phyloP scores from a whole-genome alignment of 2,329 filamentous ascomycete species.

The Ophiostoma sp. region DNA sequence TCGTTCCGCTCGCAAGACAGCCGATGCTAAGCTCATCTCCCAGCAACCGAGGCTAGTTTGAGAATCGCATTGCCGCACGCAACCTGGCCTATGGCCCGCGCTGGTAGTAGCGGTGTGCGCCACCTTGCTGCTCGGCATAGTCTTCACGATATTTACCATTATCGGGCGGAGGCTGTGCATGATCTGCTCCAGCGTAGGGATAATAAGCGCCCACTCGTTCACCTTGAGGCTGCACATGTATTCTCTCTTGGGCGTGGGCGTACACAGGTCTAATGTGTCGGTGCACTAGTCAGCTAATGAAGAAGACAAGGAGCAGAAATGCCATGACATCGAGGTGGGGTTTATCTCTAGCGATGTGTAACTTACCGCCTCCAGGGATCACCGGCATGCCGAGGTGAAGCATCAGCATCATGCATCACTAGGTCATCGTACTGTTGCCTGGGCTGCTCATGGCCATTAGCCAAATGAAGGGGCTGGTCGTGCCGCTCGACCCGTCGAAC shows the following conservation, averaged over 20 bases:
- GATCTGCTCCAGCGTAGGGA: not conserved
- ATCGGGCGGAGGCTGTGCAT: not conserved
- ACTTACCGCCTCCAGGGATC: constrained; percentile 11
- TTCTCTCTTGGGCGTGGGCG: not conserved
- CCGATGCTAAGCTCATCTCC: not conserved
- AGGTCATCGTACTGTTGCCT: not conserved
- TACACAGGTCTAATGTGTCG: not conserved
- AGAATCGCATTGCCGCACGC: not conserved
- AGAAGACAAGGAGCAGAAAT: not conserved
- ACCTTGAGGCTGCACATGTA: not conserved
- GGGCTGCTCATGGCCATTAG: not conserved
- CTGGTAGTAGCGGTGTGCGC: not conserved
- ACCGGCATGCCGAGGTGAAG: not conserved
- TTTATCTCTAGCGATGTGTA: too few relatives aligned
- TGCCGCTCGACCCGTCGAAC: not conserved
- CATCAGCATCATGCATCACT: not conserved
- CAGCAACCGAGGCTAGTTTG: too few relatives aligned
- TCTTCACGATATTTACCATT: not conserved
- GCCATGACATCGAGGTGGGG: too few relatives aligned
- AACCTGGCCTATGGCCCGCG: not conserved
- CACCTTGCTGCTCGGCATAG: not conserved
- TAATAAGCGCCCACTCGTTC: not conserved
- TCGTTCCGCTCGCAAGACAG: not conserved
- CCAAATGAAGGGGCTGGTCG: not conserved
- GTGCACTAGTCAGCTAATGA: not conserved